Conservation (phyloP, 176 grass and related monocot genomes). For the Musa itinerans region DNA sequence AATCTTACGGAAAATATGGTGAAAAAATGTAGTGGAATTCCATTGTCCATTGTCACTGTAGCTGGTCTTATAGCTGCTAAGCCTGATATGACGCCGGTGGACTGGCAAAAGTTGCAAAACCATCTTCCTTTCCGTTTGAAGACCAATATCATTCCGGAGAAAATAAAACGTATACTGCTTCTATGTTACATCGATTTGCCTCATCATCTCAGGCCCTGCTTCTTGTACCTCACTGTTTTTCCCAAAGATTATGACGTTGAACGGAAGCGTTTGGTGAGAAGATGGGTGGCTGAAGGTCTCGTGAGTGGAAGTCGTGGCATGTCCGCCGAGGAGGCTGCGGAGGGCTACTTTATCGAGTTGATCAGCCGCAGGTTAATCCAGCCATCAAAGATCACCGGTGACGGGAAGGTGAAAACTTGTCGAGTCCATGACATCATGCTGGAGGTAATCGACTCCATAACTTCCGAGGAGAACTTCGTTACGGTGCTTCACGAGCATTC, state of each 20-base stretch:
- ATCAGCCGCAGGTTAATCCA: slow-evolving; percentile 38
- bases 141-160: background rate
- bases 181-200: slow-evolving; percentile 40
- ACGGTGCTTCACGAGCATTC: background rate
- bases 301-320: slow-evolving; percentile 23
- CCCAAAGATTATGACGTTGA: slow-evolving; percentile 37
- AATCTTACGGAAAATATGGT: slow-evolving; percentile 13
- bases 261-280: slow-evolving; percentile 18
- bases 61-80: slow-evolving; percentile 41
- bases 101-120: slow-evolving; percentile 31
- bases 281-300: slow-evolving; percentile 44
- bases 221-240: slow-evolving; percentile 46
- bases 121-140: slow-evolving; percentile 31
- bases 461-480: slow-evolving; percentile 34
- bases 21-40: slow-evolving; percentile 31
- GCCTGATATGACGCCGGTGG: slow-evolving; percentile 23
- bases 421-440: slow-evolving; percentile 29
- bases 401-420: slow-evolving; percentile 17
- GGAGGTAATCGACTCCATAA: slow-evolving; percentile 21
- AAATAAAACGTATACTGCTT: slow-evolving; percentile 23
- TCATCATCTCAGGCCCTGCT: slow-evolving; percentile 31
- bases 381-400: background rate
- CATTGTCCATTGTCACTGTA: slow-evolving; percentile 40
- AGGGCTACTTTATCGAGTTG: slow-evolving; percentile 29
- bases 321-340: slow-evolving; percentile 20